Evolutionary conservation across 768 basidiomycete genomes (phyloP).

Genomic region (Mrakia blollopis): DNA sequence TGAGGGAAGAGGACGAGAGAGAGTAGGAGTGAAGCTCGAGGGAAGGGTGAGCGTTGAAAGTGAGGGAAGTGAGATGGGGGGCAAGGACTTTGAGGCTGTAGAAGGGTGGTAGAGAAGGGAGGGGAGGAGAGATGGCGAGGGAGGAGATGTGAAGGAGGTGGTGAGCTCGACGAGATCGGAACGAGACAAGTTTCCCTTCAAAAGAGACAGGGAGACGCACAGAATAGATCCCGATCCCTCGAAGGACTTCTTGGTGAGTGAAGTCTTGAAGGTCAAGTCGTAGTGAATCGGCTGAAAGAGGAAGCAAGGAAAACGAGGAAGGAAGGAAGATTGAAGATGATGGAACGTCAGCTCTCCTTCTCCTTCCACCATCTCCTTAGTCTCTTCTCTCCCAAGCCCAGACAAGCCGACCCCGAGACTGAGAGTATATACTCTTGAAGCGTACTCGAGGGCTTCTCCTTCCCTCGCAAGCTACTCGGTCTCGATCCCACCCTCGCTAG

Average conservation of each 20-base stretch:
- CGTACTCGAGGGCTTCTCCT: too few relatives aligned
- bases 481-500: background rate
- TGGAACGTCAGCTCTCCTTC: background rate
- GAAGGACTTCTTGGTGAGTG: conserved; percentile 71
- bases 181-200: background rate
- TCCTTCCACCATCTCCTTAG: too few relatives aligned
- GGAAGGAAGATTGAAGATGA: conserved; percentile 2
- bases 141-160: background rate
- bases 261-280: conserved; percentile 63
- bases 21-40: conserved; percentile 58
- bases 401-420: too few relatives aligned
- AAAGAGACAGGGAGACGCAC: background rate
- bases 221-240: conserved; percentile 49
- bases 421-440: too few relatives aligned
- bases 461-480: too few relatives aligned
- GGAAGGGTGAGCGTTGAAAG: conserved; percentile 59
- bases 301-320: background rate
- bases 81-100: conserved; percentile 60
- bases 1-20: conserved; percentile 56
- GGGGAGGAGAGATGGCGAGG: conserved; percentile 8
- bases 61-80: conserved; percentile 53
- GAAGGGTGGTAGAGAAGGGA: conserved; percentile 7
- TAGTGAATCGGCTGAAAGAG: conserved; percentile 55
- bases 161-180: conserved; percentile 2
- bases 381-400: too few relatives aligned